Evolutionary conservation across 768 basidiomycete genomes (phyloP).

Genomic region (Scleroderma citrinum): DNA sequence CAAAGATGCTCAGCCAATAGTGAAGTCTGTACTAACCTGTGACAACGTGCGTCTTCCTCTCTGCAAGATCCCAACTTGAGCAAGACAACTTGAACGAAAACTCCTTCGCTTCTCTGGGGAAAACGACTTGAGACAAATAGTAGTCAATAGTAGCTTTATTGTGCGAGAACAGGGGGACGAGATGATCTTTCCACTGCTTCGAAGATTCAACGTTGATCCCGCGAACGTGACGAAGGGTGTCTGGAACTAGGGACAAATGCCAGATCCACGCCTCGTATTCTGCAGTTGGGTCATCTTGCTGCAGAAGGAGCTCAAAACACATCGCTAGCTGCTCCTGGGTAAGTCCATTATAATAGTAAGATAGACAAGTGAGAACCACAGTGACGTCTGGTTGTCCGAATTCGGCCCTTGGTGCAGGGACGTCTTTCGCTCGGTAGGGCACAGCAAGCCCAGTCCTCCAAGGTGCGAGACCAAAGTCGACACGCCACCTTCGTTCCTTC

Average conservation of each 20-base stretch:
- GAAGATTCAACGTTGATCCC: constrained; percentile 27
- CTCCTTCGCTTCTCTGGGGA: constrained; percentile 33
- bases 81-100: constrained; percentile 30
- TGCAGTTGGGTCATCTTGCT: constrained; percentile 25
- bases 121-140: constrained; percentile 32
- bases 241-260: constrained; percentile 14
- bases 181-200: constrained; percentile 12
- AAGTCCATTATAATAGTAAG: constrained; percentile 31
- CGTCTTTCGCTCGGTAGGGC: constrained; percentile 34
- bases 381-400: constrained; percentile 28
- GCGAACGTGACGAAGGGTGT: constrained; percentile 6
- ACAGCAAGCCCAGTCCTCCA: constrained; percentile 31
- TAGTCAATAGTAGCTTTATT: constrained; percentile 31
- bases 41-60: constrained; percentile 11
- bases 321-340: constrained; percentile 19
- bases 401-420: constrained; percentile 32
- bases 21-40: constrained; percentile 10
- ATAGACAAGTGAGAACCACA: background rate
- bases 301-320: constrained; percentile 24
- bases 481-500: constrained; percentile 32
- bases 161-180: constrained; percentile 22
- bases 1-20: background rate
- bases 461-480: constrained; percentile 32
- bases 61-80: constrained; percentile 35
- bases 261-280: constrained; percentile 30